Evolutionary conservation across 768 basidiomycete genomes (phyloP).

Genomic region (Leccinellum luteum): DNA sequence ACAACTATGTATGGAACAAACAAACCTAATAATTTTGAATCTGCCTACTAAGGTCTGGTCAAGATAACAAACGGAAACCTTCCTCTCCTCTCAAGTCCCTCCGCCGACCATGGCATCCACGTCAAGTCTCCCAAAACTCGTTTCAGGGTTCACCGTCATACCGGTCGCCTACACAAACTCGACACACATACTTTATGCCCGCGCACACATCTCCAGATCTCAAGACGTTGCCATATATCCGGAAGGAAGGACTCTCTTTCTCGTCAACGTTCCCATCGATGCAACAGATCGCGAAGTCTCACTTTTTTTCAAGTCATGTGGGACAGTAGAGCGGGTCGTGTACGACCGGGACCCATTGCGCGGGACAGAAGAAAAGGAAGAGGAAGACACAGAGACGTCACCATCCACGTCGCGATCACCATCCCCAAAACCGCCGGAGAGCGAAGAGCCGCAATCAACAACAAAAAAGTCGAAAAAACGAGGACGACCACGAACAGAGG

Average conservation of each 20-base stretch:
- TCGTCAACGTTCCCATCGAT: constrained; percentile 88
- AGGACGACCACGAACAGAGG: constrained; percentile 23
- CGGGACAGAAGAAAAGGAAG: constrained; percentile 27
- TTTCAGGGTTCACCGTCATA: constrained; percentile 38
- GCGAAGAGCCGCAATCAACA: constrained; percentile 21
- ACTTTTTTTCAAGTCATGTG: constrained; percentile 72
- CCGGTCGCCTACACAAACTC: constrained; percentile 38
- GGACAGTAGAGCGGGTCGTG: constrained; percentile 72
- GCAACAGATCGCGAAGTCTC: constrained; percentile 78
- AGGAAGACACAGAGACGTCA: neutral
- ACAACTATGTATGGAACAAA: too few species aligned
- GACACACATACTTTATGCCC: constrained; percentile 76
- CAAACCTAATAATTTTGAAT: too few species aligned
- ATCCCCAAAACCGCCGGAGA: neutral
- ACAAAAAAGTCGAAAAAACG: constrained; percentile 30
- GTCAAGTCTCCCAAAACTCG: constrained; percentile 17
- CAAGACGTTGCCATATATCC: constrained; percentile 35
- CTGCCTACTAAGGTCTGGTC: too few species aligned
- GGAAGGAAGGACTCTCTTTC: constrained; percentile 74
- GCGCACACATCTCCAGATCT: constrained; percentile 55
- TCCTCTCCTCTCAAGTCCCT: too few species aligned
- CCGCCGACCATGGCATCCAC: constrained; percentile 7
- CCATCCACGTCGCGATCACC: neutral
- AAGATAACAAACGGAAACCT: too few species aligned
- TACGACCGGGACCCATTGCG: constrained; percentile 50